Evolutionary conservation across 495 filamentous ascomycete genomes (phyloP).

Genomic region (Talaromyces liani): DNA sequence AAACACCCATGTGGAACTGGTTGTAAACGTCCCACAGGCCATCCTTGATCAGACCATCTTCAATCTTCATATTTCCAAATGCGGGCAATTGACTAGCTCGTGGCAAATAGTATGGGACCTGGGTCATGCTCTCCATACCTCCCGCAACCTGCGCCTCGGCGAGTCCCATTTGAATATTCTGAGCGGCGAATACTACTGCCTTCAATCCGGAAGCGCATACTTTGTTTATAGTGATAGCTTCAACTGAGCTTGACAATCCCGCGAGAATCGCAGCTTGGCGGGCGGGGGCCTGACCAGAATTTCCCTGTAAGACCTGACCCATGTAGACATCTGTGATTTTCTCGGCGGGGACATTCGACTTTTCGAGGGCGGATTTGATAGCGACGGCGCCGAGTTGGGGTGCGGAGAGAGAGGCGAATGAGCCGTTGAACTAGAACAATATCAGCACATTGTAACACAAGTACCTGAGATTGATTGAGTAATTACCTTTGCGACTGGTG

Average conservation of each 20-base stretch:
- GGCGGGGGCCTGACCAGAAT: slow-evolving; percentile 81
- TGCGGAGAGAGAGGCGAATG: slow-evolving; percentile 72
- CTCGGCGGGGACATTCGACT: slow-evolving; percentile 67
- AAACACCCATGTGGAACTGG: slow-evolving; percentile 94
- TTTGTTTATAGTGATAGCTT: slow-evolving; percentile 92
- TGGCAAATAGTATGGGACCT: slow-evolving; percentile 84
- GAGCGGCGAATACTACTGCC: slow-evolving; percentile 80
- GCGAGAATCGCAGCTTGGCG: slow-evolving; percentile 85
- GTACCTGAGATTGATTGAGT: background rate
- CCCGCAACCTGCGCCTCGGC: slow-evolving; percentile 84
- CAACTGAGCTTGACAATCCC: slow-evolving; percentile 68
- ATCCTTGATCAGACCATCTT: slow-evolving; percentile 92
- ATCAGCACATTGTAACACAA: background rate
- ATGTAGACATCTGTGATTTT: slow-evolving; percentile 89
- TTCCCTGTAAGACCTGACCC: slow-evolving; percentile 89
- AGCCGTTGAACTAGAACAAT: slow-evolving; percentile 74
- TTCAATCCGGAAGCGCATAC: slow-evolving; percentile 95
- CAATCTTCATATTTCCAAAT: slow-evolving; percentile 77
- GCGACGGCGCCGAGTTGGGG: slow-evolving; percentile 78
- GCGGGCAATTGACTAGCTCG: slow-evolving; percentile 67
- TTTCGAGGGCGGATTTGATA: slow-evolving; percentile 80
- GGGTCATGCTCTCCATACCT: slow-evolving; percentile 96
- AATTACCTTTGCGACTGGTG: slow-evolving; percentile 74
- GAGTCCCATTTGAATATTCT: slow-evolving; percentile 87
- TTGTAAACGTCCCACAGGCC: slow-evolving; percentile 96